Base-by-base conservation (phyloP, 2,329 filamentous ascomycete genomes). In the Beauveria sp. region DNA sequence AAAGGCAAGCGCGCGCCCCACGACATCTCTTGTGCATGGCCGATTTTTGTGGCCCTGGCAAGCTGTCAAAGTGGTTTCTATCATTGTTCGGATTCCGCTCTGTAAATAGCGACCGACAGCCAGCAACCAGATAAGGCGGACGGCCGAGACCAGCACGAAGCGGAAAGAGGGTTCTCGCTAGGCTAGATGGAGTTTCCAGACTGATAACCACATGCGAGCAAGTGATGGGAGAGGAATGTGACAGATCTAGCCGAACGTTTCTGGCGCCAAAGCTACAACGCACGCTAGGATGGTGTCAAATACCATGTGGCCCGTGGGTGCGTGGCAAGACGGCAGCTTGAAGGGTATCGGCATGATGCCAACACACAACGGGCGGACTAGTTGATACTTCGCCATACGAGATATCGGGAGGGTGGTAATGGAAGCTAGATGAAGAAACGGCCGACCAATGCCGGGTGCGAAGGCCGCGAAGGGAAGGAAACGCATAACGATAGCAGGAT, bases 21-120 rank as follows among this genome's bases (percentile, higher is more conserved):
- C 56, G 56, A 8, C 34, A 59, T 59, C 56, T 51, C 56, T 59
- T 42, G 46, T 51, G 46, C 22, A 50, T 49, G 46, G 34, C 28
- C 56, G 56, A 59, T 51, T 43, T 34, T 6, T 24, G 46, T 34
- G 38, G 45, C 46, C 31, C 56, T 43, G n/a, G 56, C 28, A 24
- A 51, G 56, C 46, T 59, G 56, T 59, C 56, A 55, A 40, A 34
- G 12, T 42, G 9, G 22, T 31, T 16, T 42, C 16, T 26, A 16
- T 8, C 6, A 14, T 59, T 31, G 56, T 43, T 46, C 34, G 24
- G 34, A 43, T 43, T 16, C 22, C 46, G 20, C 12, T 12, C 16
- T 20, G 31, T 31, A 3, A 18, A 18, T 26, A 34, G 56, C 18
- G 28, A 43, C 31, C 22, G n/a, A 51, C 24, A 34, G 20, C 18